Conservation (phyloP, 2,329 filamentous ascomycete genomes). For the Magnaporthiopsis incrustans region DNA sequence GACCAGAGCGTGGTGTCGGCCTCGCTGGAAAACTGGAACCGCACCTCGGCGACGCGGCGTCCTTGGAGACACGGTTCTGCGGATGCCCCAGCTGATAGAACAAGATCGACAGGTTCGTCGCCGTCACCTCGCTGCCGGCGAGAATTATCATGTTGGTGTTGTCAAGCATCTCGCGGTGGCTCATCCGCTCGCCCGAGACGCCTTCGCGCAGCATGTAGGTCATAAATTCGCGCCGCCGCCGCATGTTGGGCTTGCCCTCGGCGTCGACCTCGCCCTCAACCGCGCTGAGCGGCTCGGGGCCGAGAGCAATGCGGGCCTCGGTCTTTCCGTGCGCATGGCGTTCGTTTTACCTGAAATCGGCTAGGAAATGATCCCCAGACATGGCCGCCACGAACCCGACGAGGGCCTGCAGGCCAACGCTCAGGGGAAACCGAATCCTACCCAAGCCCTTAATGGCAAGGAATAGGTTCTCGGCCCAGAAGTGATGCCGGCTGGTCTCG, state of each 20-base stretch:
- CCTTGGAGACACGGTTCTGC: conserved; percentile 15
- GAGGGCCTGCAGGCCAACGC: too few relatives aligned
- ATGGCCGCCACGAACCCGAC: too few relatives aligned
- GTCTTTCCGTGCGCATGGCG: neutral
- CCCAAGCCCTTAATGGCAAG: too few relatives aligned
- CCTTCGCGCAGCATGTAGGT: neutral
- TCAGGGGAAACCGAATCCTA: too few relatives aligned
- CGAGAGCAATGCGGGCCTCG: neutral
- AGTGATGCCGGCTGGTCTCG: conserved; percentile 5
- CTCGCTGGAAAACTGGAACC: neutral
- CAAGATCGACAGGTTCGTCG: conserved; percentile 12
- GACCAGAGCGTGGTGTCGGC: neutral
- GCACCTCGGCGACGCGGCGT: conserved; percentile 2
- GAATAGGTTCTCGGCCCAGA: too few relatives aligned
- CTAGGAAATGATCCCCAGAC: too few relatives aligned
- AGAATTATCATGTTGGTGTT: conserved; percentile 16
- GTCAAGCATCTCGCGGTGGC: conserved; percentile 19
- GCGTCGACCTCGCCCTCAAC: too few relatives aligned
- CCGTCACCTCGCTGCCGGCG: conserved; percentile 17
- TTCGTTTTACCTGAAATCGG: too few relatives aligned
- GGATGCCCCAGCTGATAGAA: conserved; percentile 11
- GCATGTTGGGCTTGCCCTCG: neutral
- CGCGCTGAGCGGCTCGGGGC: neutral
- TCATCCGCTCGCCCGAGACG: neutral
- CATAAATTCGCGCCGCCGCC: conserved; percentile 1